Base-by-base conservation (phyloP, 208 protist species). In the Trypanosoma boissoni region DNA sequence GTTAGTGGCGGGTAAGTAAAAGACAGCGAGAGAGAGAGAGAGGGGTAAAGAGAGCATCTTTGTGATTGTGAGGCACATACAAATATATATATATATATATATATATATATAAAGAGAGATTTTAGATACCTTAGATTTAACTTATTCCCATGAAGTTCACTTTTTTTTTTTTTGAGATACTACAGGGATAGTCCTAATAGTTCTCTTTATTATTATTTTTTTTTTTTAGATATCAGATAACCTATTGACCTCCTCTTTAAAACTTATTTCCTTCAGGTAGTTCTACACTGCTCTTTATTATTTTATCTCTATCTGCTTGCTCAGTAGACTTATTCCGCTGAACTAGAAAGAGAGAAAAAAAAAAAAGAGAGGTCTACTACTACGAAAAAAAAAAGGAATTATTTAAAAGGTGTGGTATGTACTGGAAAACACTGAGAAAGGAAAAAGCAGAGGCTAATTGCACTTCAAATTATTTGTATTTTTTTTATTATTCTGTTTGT, bases 51-150 rank as follows among this genome's bases (percentile, higher is more conserved):
- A 32, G 18, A 41, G 18, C 3, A 16, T 39, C 34, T 12, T 16
- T 39, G 8, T 39, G 8, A 16, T 39, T 39, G 8, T 6, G 8
- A 39, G 6, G 34, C 34, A 39, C 12, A 39, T 39, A 39, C 12
- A 39, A 16, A 39, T 39, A 39, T 39, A 39, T 39, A 39, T 39
- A 39, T 39, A 39, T 39, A 39, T 39, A 39, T 39, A 39, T 39
- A 39, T 39, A 39, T 39, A 39, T 39, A 39, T 39, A 39, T 39
- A 39, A 16, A 39, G n/a, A n/a, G n/a, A n/a, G n/a, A n/a, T n/a
- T n/a, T n/a, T n/a, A n/a, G n/a, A n/a, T n/a, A n/a, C n/a, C n/a
- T n/a, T n/a, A n/a, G n/a, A n/a, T n/a, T n/a, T n/a, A n/a, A n/a
- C n/a, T n/a, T n/a, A n/a, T n/a, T n/a, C n/a, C n/a, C n/a, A n/a